Base-by-base conservation (phyloP, 2,329 filamentous ascomycete species). In the Aspergillus nomiae region DNA sequence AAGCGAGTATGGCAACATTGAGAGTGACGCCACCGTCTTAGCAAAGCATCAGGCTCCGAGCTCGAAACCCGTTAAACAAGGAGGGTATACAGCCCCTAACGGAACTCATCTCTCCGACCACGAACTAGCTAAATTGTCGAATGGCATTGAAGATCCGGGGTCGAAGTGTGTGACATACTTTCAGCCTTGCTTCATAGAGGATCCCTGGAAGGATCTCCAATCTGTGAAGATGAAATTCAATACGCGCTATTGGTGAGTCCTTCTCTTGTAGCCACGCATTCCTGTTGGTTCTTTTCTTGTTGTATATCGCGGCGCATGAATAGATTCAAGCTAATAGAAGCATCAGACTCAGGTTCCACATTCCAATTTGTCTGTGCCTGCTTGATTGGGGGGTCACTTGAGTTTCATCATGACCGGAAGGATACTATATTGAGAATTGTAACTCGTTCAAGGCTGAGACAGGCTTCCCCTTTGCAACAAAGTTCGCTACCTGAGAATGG, bases 81-180 rank as follows among this genome's bases (percentile, higher is more conserved):
- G 32, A 46, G 43, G 50, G 19, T 73, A 72, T 62, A 69, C 57
- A 56, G 67, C 71, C 32, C 71, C 71, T 50, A 71, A 66, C 59
- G 71, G 73, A 34, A 64, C 61, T 58, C 63, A 60, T 24, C 59
- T 73, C 59, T 59, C 58, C 45, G 56, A 56, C 10, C 43, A 50
- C 12, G 63, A 70, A 24, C 50, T 71, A 56, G 48, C 43, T 34
- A 67, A 58, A 60, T 50, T 68, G 41, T 63, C 64, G 19, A 28
- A 50, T 48, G 71, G 70, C 58, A 62, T 68, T 36, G 69, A 61
- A 28, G 9, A 51, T 12, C 11, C 4, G 28, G 57, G 64, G 30
- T 9, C 48, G 14, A 57, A 41, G 43, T 56, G 54, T 4, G 62
- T 19, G 4, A 55, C 60, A 1, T 70, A 70, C 58, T 71, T 71